Percentiles rank a stretch among this genome's conserved stretches.
phyloP scores from a whole-genome alignment of 192 early-diverging fungal species.

The Rhizophagus clarus region DNA sequence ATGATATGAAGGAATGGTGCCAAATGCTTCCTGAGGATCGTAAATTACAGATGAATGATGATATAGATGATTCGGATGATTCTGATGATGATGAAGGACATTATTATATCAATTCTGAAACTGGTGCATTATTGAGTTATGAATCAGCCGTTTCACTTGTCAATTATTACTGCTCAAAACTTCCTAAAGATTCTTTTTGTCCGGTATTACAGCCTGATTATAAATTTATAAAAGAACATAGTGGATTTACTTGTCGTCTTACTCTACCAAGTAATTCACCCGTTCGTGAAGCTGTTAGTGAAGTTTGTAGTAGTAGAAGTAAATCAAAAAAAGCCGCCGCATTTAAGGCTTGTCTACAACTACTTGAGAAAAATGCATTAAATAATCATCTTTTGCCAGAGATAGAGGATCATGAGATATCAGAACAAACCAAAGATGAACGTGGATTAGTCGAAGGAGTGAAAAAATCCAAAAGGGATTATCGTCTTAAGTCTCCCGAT shows the following conservation, averaged over 20 bases:
- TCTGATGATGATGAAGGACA: slow-evolving; percentile 35
- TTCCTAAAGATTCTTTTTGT: slow-evolving; percentile 68
- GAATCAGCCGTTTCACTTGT: slow-evolving; percentile 67
- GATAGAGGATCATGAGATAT: slow-evolving; percentile 34
- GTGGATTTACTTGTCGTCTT: slow-evolving; percentile 52
- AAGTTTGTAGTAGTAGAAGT: slow-evolving; percentile 55
- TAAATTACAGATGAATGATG: slow-evolving; percentile 19
- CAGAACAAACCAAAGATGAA: neutral
- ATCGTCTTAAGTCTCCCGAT: slow-evolving; percentile 34
- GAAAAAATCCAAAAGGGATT: slow-evolving; percentile 32
- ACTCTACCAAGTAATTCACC: slow-evolving; percentile 66
- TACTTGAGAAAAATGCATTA: slow-evolving; percentile 70
- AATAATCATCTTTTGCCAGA: slow-evolving; percentile 73
- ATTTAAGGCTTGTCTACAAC: slow-evolving; percentile 67
- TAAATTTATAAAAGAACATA: slow-evolving; percentile 32
- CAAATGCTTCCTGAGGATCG: slow-evolving; percentile 45
- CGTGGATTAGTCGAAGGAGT: slow-evolving; percentile 29
- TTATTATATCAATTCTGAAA: slow-evolving; percentile 60
- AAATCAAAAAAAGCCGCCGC: slow-evolving; percentile 72
- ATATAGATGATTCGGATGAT: slow-evolving; percentile 5
- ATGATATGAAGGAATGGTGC: slow-evolving; percentile 68
- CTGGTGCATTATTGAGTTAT: slow-evolving; percentile 73
- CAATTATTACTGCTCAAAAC: slow-evolving; percentile 68
- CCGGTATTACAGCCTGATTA: slow-evolving; percentile 55
- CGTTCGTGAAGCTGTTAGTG: slow-evolving; percentile 51